Evolutionary conservation across 2,329 filamentous ascomycete species (phyloP), one percentile per base, ranked within the genome.

Genomic region (Sporothrix globosa): DNA sequence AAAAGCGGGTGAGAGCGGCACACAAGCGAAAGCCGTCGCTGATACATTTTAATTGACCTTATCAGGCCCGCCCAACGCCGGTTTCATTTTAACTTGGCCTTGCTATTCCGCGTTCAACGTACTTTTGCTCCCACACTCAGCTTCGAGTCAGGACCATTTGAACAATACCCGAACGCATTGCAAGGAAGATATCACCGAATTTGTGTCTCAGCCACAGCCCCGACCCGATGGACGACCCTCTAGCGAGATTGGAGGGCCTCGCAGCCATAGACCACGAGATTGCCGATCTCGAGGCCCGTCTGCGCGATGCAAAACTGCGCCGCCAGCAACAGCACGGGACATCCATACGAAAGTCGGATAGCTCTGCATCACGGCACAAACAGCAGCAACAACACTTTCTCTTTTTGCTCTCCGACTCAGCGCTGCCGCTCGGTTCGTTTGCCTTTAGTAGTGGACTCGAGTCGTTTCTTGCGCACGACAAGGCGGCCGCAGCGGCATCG

Each of bases 361-460:
- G 2, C 41, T 68, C 53, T 27, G 44, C 63, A 41, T 73, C 24
- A n/a, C 73, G 72, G 70, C 75, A 44, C 74, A 79, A 30, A 77
- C 68, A 54, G 56, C 46, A 58, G 53, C 71, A 85, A 39, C 92
- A 9, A 17, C 48, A 95, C 79, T 90, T 91, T 74, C 86, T 93
- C 50, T 87, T 95, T 44, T 84, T 96, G 3, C 88, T 95, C 65
- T 88, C 92, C 63, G 92, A 96, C 82, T 94, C 92, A 1, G 91
- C 91, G 17, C 87, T 96, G 2, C 92, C 92, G 0, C 84, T 96
- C 0, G 92, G 92, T 70, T 92, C 92, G n/a, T 96, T 96, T 81
- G 92, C 92, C 76, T 96, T 95, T 82, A 92, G 89, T 82, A 91
- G 88, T 75, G 92, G 92, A 3, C 86, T 96, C 19, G 92, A 96